These are phyloP conservation scores for Neckera pumila DNA, from an alignment of 225 moss, liverwort and hornwort genomes.

Conservation along the genomic window DNA sequence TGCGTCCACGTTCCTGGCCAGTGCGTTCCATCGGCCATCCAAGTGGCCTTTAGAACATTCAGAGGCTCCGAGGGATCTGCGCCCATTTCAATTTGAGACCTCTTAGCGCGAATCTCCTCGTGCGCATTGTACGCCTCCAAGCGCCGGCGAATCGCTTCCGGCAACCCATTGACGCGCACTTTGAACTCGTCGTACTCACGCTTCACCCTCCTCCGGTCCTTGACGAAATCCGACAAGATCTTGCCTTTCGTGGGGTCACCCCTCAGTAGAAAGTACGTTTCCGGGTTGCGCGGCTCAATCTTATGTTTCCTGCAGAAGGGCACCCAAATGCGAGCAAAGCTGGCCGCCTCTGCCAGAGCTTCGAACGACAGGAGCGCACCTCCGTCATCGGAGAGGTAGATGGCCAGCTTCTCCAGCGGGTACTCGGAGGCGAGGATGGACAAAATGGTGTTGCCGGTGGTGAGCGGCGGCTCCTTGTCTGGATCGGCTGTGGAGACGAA, in stretches of 20 bases:
- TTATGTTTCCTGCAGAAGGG: constrained; percentile 66
- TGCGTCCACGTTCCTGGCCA: constrained; percentile 82
- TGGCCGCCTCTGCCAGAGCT: constrained; percentile 62
- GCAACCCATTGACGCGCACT: constrained; percentile 59
- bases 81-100: constrained; percentile 49
- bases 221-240: constrained; percentile 45
- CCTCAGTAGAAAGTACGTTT: constrained; percentile 46
- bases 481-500: constrained; percentile 54
- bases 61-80: constrained; percentile 53
- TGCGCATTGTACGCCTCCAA: constrained; percentile 70
- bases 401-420: constrained; percentile 36
- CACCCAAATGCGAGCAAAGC: constrained; percentile 65
- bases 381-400: constrained; percentile 49
- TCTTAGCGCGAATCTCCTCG: constrained; percentile 60
- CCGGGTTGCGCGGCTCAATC: constrained; percentile 71
- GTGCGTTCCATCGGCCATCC: constrained; percentile 80
- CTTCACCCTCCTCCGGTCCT: constrained; percentile 59
- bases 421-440: constrained; percentile 46
- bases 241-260: constrained; percentile 70
- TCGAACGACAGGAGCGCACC: constrained; percentile 64
- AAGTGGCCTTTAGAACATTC: constrained; percentile 59
- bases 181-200: constrained; percentile 73
- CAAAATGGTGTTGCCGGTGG: constrained; percentile 39
- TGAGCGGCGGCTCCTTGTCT: constrained; percentile 51
- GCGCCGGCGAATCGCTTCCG: constrained; percentile 51